Evolutionary conservation across 73 alveolate species (phyloP).

Genomic region (Tetrahymena thermophila): DNA sequence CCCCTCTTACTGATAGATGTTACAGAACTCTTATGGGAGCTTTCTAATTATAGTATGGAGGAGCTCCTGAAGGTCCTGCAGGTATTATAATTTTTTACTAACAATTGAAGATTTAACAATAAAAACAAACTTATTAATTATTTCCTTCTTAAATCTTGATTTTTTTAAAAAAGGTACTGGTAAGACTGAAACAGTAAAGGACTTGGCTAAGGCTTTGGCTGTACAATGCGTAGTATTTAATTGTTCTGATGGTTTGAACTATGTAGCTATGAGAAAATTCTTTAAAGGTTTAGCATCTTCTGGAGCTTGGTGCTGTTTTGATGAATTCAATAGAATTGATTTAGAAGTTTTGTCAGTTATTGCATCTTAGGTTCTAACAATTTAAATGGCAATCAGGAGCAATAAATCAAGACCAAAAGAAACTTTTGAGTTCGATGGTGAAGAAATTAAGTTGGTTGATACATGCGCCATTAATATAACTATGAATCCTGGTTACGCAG

Average conservation of each 20-base stretch:
- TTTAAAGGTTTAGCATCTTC: slow-evolving; percentile 98
- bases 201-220: slow-evolving; percentile 98
- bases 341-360: slow-evolving; percentile 98
- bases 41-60: slow-evolving; percentile 97
- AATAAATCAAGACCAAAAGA: slow-evolving; percentile 41
- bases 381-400: slow-evolving; percentile 81
- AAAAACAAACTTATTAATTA: neutral
- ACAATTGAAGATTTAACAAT: neutral
- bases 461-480: slow-evolving; percentile 99
- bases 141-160: neutral
- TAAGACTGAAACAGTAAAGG: slow-evolving; percentile 92
- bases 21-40: slow-evolving; percentile 99
- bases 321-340: slow-evolving; percentile 98
- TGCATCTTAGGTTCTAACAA: slow-evolving; percentile 93
- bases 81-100: neutral
- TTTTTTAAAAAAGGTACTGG: slow-evolving; percentile 34
- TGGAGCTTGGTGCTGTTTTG: slow-evolving; percentile 99
- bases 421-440: slow-evolving; percentile 93
- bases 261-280: slow-evolving; percentile 97
- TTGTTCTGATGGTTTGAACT: slow-evolving; percentile 96
- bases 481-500: slow-evolving; percentile 99
- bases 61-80: slow-evolving; percentile 99
- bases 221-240: slow-evolving; percentile 99
- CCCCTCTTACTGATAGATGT: slow-evolving; percentile 99
- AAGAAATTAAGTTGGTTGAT: slow-evolving; percentile 69